Conservation (phyloP, 225 moss, liverwort and hornwort genomes). For the Marchantia polymorpha region DNA sequence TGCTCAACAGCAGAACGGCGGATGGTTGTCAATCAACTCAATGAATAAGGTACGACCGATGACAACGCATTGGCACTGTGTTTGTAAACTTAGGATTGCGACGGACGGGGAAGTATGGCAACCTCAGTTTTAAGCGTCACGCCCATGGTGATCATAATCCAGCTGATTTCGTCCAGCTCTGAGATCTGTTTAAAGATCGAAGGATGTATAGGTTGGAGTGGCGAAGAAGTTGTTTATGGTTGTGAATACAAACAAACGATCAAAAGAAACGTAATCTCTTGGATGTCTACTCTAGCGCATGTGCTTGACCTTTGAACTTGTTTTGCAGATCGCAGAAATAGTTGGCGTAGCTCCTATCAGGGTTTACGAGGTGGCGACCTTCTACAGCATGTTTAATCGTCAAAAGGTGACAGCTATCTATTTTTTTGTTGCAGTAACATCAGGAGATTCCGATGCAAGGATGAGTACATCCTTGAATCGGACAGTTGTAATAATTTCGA, state of each 20-base stretch:
- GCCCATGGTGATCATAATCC: neutral
- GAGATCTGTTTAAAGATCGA: neutral
- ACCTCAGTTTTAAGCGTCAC: neutral
- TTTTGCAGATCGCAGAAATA: constrained; percentile 80
- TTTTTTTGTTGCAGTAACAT: neutral
- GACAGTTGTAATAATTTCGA: no score
- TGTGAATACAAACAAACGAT: neutral
- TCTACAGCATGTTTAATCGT: constrained; percentile 99
- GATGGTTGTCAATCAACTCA: constrained; percentile 83
- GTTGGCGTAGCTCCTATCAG: constrained; percentile 87
- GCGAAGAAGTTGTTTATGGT: neutral
- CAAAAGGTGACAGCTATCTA: constrained; percentile 49
- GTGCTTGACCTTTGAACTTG: neutral
- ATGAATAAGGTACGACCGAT: constrained; percentile 71
- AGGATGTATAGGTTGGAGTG: neutral
- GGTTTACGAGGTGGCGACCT: constrained; percentile 97
- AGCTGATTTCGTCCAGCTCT: neutral
- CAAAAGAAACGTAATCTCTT: neutral
- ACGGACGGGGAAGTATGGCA: no score
- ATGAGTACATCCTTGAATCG: neutral
- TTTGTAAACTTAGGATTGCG: no score
- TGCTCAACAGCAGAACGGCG: constrained; percentile 95
- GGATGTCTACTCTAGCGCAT: neutral
- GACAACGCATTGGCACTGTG: neutral
- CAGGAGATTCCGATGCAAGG: neutral